Evolutionary conservation across 23 red algal genomes (phyloP).

Genomic region (Gracilariopsis chorda): DNA sequence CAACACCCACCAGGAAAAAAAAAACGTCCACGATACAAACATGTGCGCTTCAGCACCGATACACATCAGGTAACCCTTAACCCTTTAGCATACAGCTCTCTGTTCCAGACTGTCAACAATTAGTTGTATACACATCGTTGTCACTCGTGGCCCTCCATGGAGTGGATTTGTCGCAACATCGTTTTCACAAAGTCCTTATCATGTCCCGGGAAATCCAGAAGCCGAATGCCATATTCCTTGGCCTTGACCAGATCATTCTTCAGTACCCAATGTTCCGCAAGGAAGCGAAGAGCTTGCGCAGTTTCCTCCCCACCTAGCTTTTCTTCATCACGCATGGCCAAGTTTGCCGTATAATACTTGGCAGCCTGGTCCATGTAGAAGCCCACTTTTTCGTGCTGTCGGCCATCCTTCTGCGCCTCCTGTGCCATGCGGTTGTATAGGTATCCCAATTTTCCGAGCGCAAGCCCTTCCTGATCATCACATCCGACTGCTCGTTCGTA

Average conservation of each 20-base stretch:
- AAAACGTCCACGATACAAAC: too few relatives aligned
- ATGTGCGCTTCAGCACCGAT: too few relatives aligned
- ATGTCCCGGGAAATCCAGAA: conserved; percentile 53
- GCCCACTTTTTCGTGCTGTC: conserved; percentile 39
- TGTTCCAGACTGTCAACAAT: too few relatives aligned
- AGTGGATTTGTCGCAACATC: conserved; percentile 54
- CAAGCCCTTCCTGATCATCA: conserved; percentile 55
- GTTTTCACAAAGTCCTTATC: conserved; percentile 58
- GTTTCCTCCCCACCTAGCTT: conserved; percentile 24
- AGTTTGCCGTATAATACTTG: conserved; percentile 48
- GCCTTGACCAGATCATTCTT: conserved; percentile 13
- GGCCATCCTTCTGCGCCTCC: conserved; percentile 30
- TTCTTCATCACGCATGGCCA: conserved; percentile 43
- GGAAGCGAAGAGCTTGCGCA: conserved; percentile 25
- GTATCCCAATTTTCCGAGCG: conserved; percentile 48
- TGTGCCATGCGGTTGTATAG: conserved; percentile 61
- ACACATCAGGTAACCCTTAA: too few relatives aligned
- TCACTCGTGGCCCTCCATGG: neutral
- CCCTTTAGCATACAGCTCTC: too few relatives aligned
- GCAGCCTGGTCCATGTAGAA: conserved; percentile 41
- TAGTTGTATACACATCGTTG: too few relatives aligned
- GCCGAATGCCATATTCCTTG: conserved; percentile 38
- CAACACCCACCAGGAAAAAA: too few relatives aligned
- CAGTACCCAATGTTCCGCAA: conserved; percentile 29
- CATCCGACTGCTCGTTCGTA: conserved; percentile 75